These are phyloP conservation scores for Tephrocybe sp. DNA, from an alignment of 768 basidiomycete genomes.

Conservation along the genomic window DNA sequence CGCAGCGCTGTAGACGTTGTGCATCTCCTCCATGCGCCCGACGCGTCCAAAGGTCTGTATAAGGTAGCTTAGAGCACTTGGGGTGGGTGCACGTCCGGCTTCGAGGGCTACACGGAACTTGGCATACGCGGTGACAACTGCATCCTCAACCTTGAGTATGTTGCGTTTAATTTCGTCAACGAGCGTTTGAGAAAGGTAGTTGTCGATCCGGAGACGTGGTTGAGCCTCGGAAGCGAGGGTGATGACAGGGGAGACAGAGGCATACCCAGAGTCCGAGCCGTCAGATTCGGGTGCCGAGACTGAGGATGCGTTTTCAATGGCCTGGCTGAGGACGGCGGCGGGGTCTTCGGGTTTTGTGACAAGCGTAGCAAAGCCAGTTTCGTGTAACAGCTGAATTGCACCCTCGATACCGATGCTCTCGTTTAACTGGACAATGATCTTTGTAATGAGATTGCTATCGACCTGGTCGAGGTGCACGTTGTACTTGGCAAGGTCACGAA, in stretches of 20 bases:
- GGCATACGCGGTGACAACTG: conserved; percentile 41
- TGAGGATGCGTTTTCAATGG: conserved; percentile 14
- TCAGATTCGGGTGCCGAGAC: conserved; percentile 3
- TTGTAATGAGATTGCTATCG: conserved; percentile 21
- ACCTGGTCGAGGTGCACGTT: conserved; percentile 30
- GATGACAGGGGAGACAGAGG: neutral
- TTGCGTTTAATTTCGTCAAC: neutral
- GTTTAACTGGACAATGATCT: conserved; percentile 25
- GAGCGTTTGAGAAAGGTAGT: conserved; percentile 5
- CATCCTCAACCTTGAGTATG: conserved; percentile 11
- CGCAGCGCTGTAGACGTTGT: conserved; percentile 62
- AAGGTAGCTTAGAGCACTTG: conserved; percentile 54
- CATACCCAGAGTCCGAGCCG: conserved; percentile 11
- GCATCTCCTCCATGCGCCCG: conserved; percentile 57
- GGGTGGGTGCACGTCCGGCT: conserved; percentile 46
- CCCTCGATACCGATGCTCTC: conserved; percentile 22
- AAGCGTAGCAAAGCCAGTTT: conserved; percentile 28
- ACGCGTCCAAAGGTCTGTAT: conserved; percentile 68
- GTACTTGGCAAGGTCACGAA: conserved; percentile 37
- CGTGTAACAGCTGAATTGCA: conserved; percentile 23
- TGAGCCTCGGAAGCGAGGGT: neutral
- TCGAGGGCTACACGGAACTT: conserved; percentile 46
- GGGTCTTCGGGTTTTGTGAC: conserved; percentile 21
- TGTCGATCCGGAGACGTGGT: conserved; percentile 9
- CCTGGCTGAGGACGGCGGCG: conserved; percentile 19